Percentiles rank a stretch among this genome's conserved stretches.
These are phyloP conservation scores for Penicillium hordei DNA, from an alignment of 2,329 filamentous ascomycete species.

Conservation along the genomic window DNA sequence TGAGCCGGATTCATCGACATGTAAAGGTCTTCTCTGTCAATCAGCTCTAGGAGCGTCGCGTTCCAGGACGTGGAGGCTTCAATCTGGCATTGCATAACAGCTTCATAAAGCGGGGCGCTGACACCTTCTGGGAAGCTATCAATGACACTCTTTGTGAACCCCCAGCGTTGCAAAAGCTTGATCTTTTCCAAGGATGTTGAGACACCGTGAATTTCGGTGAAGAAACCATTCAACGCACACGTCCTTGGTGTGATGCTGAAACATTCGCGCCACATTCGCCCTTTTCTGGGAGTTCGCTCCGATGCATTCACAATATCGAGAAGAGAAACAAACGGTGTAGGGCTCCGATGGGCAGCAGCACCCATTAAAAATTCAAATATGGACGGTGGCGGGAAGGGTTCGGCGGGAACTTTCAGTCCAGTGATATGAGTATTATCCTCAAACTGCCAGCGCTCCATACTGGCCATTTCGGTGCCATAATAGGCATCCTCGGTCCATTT, in stretches of 20 bases:
- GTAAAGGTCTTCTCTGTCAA: slow-evolving; percentile 79
- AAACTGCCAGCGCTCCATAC: slow-evolving; percentile 55
- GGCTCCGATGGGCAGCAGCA: slow-evolving; percentile 36
- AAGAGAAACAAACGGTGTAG: slow-evolving; percentile 51
- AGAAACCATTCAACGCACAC: slow-evolving; percentile 67
- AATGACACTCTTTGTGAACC: slow-evolving; percentile 63
- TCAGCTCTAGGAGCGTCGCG: slow-evolving; percentile 67
- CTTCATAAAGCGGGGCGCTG: slow-evolving; percentile 76
- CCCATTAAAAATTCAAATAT: slow-evolving; percentile 57
- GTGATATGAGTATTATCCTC: slow-evolving; percentile 54
- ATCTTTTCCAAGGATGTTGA: slow-evolving; percentile 63
- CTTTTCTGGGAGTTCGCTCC: slow-evolving; percentile 30
- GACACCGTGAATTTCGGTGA: slow-evolving; percentile 55
- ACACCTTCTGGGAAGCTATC: slow-evolving; percentile 84
- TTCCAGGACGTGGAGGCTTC: slow-evolving; percentile 77
- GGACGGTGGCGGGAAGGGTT: slow-evolving; percentile 59
- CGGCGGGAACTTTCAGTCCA: slow-evolving; percentile 44
- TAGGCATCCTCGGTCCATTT: slow-evolving; percentile 52
- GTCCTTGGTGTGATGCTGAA: slow-evolving; percentile 62
- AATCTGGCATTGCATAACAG: slow-evolving; percentile 80
- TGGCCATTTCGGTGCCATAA: slow-evolving; percentile 62
- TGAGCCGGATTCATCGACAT: slow-evolving; percentile 58
- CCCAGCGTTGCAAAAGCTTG: slow-evolving; percentile 69
- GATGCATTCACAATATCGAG: slow-evolving; percentile 48
- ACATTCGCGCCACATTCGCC: slow-evolving; percentile 39